Evolutionary conservation across 768 basidiomycete genomes (phyloP).

Genomic region (Boletus sensibilis): DNA sequence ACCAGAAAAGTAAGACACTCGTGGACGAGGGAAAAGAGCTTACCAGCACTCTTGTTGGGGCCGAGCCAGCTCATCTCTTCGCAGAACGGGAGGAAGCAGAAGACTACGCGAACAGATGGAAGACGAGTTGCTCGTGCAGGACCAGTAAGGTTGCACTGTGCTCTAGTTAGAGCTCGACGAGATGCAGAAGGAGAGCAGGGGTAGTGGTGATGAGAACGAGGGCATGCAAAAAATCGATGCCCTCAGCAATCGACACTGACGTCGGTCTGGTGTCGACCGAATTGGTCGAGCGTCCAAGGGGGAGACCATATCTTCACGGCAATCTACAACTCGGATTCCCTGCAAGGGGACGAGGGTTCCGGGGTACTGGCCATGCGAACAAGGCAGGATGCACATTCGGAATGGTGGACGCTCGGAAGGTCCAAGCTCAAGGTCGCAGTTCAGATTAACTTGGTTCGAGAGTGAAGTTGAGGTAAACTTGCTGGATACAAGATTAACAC

Average conservation of each 20-base stretch:
- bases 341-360: background rate
- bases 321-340: background rate
- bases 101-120: background rate
- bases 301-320: background rate
- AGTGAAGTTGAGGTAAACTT: conserved; percentile 11
- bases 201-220: background rate
- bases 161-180: too few relatives aligned
- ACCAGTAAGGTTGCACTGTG: too few relatives aligned
- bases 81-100: background rate
- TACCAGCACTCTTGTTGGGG: background rate
- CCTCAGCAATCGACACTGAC: background rate
- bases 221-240: background rate
- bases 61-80: background rate
- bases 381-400: background rate
- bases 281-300: background rate
- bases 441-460: conserved; percentile 7
- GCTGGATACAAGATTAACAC: too few relatives aligned
- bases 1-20: background rate
- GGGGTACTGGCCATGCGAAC: background rate
- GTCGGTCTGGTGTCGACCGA: background rate
- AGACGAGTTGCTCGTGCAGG: background rate
- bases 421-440: conserved; percentile 3
- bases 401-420: background rate
- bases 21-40: background rate
- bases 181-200: too few relatives aligned